A percentile compares a stretch with the other conserved stretches of the same genome.
Conservation (phyloP, 495 filamentous ascomycete species). For the Aspergillus conjunctus region DNA sequence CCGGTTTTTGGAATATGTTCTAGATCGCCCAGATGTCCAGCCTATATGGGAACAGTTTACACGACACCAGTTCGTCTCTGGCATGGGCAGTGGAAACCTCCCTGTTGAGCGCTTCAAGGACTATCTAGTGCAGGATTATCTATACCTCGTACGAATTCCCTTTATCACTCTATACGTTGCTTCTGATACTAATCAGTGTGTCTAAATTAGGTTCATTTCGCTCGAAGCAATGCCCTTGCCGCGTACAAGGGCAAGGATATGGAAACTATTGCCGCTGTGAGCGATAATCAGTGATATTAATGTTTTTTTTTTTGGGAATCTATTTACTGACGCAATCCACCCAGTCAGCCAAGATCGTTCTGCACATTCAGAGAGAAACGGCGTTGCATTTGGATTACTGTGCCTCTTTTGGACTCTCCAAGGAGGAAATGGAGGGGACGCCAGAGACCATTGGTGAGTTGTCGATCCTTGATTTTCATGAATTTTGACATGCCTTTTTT, state of each 20-base stretch:
- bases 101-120: constrained; percentile 74
- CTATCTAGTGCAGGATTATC: constrained; percentile 87
- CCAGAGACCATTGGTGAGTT: constrained; percentile 72
- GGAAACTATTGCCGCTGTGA: constrained; percentile 66
- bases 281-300: constrained; percentile 15
- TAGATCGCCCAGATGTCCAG: constrained; percentile 73
- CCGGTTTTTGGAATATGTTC: constrained; percentile 79
- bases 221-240: constrained; percentile 78
- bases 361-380: constrained; percentile 78
- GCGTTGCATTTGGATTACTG: constrained; percentile 80
- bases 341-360: constrained; percentile 69
- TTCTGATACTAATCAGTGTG: background rate
- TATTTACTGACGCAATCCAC: background rate
- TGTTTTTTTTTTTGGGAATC: background rate
- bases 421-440: constrained; percentile 68
- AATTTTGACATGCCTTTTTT: constrained; percentile 32
- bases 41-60: constrained; percentile 71
- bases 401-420: constrained; percentile 73
- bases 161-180: background rate
- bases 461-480: background rate
- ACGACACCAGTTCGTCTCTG: constrained; percentile 76
- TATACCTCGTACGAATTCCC: constrained; percentile 68
- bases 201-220: constrained; percentile 72
- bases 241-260: constrained; percentile 78
- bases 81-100: constrained; percentile 74